Base-by-base conservation (phyloP, 75 land plant genomes). In the Ceratopteris richardii region DNA sequence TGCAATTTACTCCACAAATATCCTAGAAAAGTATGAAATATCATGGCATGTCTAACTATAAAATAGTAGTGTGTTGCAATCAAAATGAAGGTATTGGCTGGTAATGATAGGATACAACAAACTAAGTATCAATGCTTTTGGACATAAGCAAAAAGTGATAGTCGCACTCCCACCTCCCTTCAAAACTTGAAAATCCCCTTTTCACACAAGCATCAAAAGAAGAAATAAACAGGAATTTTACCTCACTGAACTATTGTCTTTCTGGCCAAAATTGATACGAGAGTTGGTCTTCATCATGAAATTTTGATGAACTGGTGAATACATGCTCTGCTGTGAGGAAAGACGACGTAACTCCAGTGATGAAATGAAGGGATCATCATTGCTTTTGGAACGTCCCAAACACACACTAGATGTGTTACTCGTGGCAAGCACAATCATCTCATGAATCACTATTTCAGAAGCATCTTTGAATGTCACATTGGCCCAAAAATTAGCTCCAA, bases 251-350 rank as follows among this genome's bases (percentile, higher is more conserved):
- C n/a, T 20, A 46, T 17, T 46, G n/a, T 17, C 21, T 3, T 20
- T 14, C 17, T 46, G 48, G 5, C 48, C 48, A 46, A 46, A 46
- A 46, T 46, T 46, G 48, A 46, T 46, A 5, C 48, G n/a, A n/a
- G 48, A 46, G 17, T 46, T 46, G 48, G 12, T 46, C 48, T 7
- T 46, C 21, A 46, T 17, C 4, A 46, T 7, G 21, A n/a, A 20
- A 20, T 14, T 46, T 17, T 17, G n/a, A 46, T 46, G 48, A 3
- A 46, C 48, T 7, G 48, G 48, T 46, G 48, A 46, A 20, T 46
- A 46, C 48, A 46, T 46, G 12, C 1, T 46, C 21, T 46, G 48
- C 5, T 46, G 2, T 2, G 21, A n/a, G 21, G 48, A 46, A n/a
- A 46, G 48, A n/a, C 2, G 14, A 5, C 48, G 48, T 20, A 46